phyloP scores from a whole-genome alignment of 345 rosid genomes.

The Conringia planisiliqua region DNA sequence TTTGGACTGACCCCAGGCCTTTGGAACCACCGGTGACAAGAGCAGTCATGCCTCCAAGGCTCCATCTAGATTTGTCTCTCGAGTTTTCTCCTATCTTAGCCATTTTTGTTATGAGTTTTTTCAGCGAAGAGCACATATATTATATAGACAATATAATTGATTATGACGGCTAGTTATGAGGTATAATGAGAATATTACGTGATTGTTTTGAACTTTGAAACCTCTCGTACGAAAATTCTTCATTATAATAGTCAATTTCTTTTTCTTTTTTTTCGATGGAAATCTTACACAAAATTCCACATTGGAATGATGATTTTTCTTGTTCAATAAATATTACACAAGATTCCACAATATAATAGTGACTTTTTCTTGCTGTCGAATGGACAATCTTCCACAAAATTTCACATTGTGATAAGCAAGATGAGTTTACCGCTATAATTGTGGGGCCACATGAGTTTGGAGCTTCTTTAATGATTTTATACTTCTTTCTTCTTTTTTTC shows the following conservation, averaged over 20 bases:
- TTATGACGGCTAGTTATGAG: neutral
- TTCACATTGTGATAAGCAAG: neutral
- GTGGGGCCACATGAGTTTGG: neutral
- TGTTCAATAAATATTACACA: neutral
- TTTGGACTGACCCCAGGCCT: conserved; percentile 26
- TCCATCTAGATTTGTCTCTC: conserved; percentile 15
- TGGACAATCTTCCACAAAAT: neutral
- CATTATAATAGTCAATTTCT: neutral
- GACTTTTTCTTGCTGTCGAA: neutral
- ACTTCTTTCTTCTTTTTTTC: no score
- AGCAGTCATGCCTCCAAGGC: conserved; percentile 26
- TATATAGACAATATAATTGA: neutral
- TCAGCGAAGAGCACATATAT: neutral
- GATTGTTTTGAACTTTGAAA: neutral
- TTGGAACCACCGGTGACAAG: conserved; percentile 35
- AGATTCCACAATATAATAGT: neutral
- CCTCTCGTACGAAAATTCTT: neutral
- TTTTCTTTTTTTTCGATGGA: neutral
- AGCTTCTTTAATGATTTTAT: no score
- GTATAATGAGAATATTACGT: neutral
- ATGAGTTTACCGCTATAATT: neutral
- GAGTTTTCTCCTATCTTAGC: neutral
- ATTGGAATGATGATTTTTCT: neutral
- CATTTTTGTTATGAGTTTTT: neutral
- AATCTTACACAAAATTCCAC: neutral